A percentile compares a stretch with the other conserved stretches of the same genome.
phyloP scores from a whole-genome alignment of 2,329 filamentous ascomycete species.

The Colletotrichum ledebouriae region DNA sequence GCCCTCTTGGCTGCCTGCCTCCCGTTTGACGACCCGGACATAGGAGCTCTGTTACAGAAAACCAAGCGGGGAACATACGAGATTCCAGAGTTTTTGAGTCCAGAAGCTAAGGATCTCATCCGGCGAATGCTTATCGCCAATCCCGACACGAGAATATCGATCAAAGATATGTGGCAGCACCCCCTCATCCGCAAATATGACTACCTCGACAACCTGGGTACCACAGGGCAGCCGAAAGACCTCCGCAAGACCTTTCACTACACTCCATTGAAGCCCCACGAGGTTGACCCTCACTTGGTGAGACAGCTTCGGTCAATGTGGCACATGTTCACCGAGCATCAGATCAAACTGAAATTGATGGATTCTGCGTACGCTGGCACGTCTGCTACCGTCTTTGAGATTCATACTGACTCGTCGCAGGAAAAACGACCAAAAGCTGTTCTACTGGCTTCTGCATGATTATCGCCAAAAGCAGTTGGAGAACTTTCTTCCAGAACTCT shows the following conservation, averaged over 20 bases:
- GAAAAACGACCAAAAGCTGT: conserved; percentile 90
- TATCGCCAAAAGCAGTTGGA: conserved; percentile 89
- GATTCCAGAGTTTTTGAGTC: conserved; percentile 73
- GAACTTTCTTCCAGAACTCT: conserved; percentile 84
- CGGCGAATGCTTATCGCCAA: conserved; percentile 82
- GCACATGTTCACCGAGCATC: conserved; percentile 85
- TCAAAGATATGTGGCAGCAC: conserved; percentile 87
- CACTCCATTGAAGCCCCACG: conserved; percentile 69
- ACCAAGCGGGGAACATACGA: conserved; percentile 72
- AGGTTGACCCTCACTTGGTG: conserved; percentile 85
- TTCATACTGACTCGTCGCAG: conserved; percentile 59
- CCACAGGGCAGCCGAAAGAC: conserved; percentile 66
- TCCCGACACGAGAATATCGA: conserved; percentile 82
- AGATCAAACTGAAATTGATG: conserved; percentile 76
- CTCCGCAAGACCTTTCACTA: conserved; percentile 73
- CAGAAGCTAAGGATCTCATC: conserved; percentile 83
- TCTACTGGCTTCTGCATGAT: conserved; percentile 86
- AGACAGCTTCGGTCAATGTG: conserved; percentile 90
- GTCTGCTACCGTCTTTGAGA: not conserved
- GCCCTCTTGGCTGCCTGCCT: conserved; percentile 87
- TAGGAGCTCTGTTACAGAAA: conserved; percentile 72
- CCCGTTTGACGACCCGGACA: conserved; percentile 81
- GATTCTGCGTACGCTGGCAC: conserved; percentile 39
- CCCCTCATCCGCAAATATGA: conserved; percentile 89
- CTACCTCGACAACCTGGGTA: conserved; percentile 76